Base-by-base conservation (phyloP, 495 filamentous ascomycete species). In the Chaetomidium leptoderma region DNA sequence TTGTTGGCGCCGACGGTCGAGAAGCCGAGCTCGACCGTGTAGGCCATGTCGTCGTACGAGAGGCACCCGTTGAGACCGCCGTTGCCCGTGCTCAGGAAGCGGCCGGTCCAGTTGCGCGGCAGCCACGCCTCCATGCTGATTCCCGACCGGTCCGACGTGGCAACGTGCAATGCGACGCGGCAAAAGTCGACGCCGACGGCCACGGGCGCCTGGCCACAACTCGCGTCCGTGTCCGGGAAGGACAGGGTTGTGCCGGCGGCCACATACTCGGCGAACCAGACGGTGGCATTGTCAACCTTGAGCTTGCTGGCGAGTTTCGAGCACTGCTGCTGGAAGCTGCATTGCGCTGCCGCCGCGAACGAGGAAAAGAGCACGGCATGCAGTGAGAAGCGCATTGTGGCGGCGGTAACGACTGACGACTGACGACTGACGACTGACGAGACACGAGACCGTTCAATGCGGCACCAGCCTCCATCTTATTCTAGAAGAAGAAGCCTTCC, bases 51-150 rank as follows among this genome's bases (percentile, higher is more conserved):
- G 32, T 36, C 21, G 32, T 51, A 51, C 32, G 48, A 37, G 32
- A 51, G 32, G 14, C 48, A 49, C 1, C 46, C 46, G 29, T 49
- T 49, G 29, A 49, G 46, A 0, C 46, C 48, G 14, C 48, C 48
- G 32, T 51, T 51, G 32, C 48, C 48, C 19, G 48, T 51, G 48
- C 32, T 51, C 32, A 51, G 13, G 32, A 51, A 51, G 32, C 48
- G 48, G 11, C 48, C 48, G 48, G 48, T 37, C 48, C 48, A 51
- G 48, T 51, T 17, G 3, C 21, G 10, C 19, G 48, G 48, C 32
- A 51, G 32, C 48, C 32, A 51, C 1, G 48, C 48, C 33, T 51
- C 48, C 48, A 51, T 51, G 48, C 30, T 37, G 48, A 51, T 51
- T 32, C 48, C 33, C 48, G 48, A 51, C 30, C 16, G 17, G 32